These are phyloP conservation scores for Xylariaceae sp. DNA, from an alignment of 2,329 filamentous ascomycete genomes.

Conservation along the genomic window DNA sequence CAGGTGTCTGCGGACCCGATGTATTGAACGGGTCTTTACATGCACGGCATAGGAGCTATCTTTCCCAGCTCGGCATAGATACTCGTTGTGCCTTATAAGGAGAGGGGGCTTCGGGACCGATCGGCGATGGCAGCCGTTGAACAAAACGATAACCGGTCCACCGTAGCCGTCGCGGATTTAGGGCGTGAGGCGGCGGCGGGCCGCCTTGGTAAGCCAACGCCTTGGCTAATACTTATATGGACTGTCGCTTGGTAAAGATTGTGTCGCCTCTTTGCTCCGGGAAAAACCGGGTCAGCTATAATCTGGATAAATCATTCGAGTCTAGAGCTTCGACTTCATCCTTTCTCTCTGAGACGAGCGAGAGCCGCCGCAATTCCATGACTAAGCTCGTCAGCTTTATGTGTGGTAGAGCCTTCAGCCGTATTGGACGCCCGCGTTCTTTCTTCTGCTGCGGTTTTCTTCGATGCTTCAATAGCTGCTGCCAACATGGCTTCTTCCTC, in stretches of 20 bases:
- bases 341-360: constrained; percentile 49
- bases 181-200: background rate
- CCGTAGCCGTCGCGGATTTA: background rate
- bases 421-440: constrained; percentile 16
- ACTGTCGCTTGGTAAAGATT: no score
- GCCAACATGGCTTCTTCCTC: constrained; percentile 47
- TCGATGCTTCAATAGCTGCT: constrained; percentile 43
- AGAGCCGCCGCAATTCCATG: constrained; percentile 57
- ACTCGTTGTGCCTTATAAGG: background rate
- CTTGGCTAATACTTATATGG: no score
- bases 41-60: no score
- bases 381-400: constrained; percentile 42
- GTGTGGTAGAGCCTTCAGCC: constrained; percentile 16
- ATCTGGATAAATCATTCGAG: constrained; percentile 5
- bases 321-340: constrained; percentile 18
- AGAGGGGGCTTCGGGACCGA: no score
- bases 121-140: background rate
- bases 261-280: no score
- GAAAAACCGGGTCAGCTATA: no score
- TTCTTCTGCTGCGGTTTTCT: constrained; percentile 34
- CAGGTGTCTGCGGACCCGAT: background rate
- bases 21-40: background rate
- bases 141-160: no score
- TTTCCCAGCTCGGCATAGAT: no score
- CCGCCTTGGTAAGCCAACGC: background rate